These are phyloP conservation scores for Acanthamoeba healyi DNA, from an alignment of 208 protist genomes.

Conservation along the genomic window DNA sequence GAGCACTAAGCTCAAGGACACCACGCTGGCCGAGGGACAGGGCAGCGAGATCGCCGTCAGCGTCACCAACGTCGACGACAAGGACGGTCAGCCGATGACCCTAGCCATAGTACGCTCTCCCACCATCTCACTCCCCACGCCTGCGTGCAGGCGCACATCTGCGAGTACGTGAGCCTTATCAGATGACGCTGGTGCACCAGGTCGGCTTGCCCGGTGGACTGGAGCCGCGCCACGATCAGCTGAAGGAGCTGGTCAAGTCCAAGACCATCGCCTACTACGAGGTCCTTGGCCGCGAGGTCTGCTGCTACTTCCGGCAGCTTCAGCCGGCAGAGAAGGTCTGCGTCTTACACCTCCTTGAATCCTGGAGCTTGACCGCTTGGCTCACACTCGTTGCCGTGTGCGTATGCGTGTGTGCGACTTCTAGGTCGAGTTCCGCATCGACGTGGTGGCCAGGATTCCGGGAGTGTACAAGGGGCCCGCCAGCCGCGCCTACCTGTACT, in stretches of 20 bases:
- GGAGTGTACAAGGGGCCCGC: conserved; percentile 53
- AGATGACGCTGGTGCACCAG: neutral
- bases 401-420: neutral
- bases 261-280: conserved; percentile 47
- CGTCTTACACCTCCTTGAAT: neutral
- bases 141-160: neutral
- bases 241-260: conserved; percentile 67
- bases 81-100: conserved; percentile 22
- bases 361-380: no score
- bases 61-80: conserved; percentile 41
- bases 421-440: conserved; percentile 23
- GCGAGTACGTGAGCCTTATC: no score
- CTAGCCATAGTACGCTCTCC: conserved; percentile 6
- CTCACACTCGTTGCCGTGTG: no score
- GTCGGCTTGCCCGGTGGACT: conserved; percentile 71
- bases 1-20: conserved; percentile 54
- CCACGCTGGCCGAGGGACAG: conserved; percentile 54
- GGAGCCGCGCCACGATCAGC: conserved; percentile 69
- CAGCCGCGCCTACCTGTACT: conserved; percentile 72
- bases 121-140: neutral
- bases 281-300: conserved; percentile 63
- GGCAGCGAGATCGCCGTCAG: conserved; percentile 45
- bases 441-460: conserved; percentile 63
- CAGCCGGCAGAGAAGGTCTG: neutral
- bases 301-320: conserved; percentile 41